Base-by-base conservation (phyloP, 2,329 filamentous ascomycete species). In the Microsporum canis region DNA sequence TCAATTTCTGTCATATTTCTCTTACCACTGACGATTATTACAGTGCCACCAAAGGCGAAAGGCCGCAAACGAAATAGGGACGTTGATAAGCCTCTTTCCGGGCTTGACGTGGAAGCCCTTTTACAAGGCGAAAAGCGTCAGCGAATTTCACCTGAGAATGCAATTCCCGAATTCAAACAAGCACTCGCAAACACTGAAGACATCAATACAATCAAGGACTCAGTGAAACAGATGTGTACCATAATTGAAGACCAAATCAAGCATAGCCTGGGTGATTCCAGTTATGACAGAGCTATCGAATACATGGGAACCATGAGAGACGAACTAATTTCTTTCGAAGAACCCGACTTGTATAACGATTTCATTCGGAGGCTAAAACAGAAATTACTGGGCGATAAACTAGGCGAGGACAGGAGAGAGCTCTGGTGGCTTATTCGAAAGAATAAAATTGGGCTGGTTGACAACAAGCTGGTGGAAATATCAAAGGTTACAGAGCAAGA, bases 101-200 rank as follows among this genome's bases (percentile, higher is more conserved):
- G 91, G 23, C 85, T 99, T 45, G 88, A 97, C 68, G 82, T 97
- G 43, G 88, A 91, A 63, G 85, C 84, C 3, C 82, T 97, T 1
- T 84, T 97, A n/a, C 81, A 82, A 53, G 76, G 79, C 62, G 78
- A 82, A 61, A 82, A 76, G 49, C 79, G 70, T 23, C 65, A 68
- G 51, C 79, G 77, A 51, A 85, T 88, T 61, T 81, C 83, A 6
- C 71, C 82, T 0, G 81, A 87, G 7, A 97, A 97, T 65, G 84
- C 91, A 0, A 84, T 97, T 3, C 91, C 94, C 0, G 89, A 92
- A 63, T 96, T 96, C 82, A 95, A 91, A 71, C 89, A 90, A 71
- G 81, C 86, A 2, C 78, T 97, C 14, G 79, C 79, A 1, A 75
- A 77, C 1, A 80, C 87, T 0, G 80, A 83, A 5, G 81, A 85